Percentiles rank a stretch among this genome's conserved stretches.
Evolutionary conservation across 805 yeast species (phyloP).

Genomic region (Metschnikowia aberdeeniae): DNA sequence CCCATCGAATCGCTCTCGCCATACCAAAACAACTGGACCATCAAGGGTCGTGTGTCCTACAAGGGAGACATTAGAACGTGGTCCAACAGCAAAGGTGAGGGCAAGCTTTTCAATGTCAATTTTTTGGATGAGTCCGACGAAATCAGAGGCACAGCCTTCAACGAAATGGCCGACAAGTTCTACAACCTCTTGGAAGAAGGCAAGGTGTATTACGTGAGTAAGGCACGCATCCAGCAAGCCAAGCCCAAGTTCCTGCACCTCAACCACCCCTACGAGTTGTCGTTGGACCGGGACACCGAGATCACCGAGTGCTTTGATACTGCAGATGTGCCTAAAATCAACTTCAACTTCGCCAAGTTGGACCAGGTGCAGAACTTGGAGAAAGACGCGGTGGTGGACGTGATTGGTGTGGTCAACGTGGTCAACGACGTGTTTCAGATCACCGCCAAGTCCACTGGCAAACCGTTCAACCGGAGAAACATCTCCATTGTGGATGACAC

Average conservation of each 20-base stretch:
- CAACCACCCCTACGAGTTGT: conserved; percentile 83
- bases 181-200: conserved; percentile 81
- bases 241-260: conserved; percentile 82
- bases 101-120: conserved; percentile 83
- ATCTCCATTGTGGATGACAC: conserved; percentile 81
- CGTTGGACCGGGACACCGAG: conserved; percentile 72
- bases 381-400: conserved; percentile 73
- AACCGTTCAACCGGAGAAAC: conserved; percentile 90
- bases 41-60: conserved; percentile 85
- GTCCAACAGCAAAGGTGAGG: conserved; percentile 83
- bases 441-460: conserved; percentile 82
- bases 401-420: conserved; percentile 77
- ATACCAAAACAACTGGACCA: conserved; percentile 85
- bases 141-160: conserved; percentile 92
- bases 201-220: conserved; percentile 78
- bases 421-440: conserved; percentile 74
- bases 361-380: conserved; percentile 63
- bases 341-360: conserved; percentile 71
- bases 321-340: conserved; percentile 68
- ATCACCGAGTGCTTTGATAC: conserved; percentile 64
- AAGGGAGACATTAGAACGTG: conserved; percentile 86
- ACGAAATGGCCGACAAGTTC: conserved; percentile 76
- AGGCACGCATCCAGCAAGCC: conserved; percentile 76
- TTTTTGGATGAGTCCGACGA: conserved; percentile 93
- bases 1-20: conserved; percentile 90